Evolutionary conservation across 192 early-diverging fungal genomes (phyloP).

Genomic region (Backusella westeae): DNA sequence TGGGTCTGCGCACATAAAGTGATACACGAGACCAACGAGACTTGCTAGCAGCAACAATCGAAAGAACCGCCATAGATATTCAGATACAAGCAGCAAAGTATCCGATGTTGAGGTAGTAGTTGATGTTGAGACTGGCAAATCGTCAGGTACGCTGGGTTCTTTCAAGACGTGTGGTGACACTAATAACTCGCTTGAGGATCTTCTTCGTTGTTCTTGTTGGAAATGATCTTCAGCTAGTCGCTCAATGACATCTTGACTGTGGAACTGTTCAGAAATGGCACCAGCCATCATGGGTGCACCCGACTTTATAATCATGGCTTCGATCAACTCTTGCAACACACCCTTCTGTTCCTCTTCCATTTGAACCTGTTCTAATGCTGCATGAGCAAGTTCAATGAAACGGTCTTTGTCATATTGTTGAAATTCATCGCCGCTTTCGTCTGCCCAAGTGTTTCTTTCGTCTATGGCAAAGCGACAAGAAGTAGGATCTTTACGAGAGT

Average conservation of each 20-base stretch:
- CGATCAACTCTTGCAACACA: slow-evolving; percentile 31
- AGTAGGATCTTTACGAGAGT: not conserved
- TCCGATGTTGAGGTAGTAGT: not conserved
- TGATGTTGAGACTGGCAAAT: not conserved
- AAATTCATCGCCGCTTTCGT: not conserved
- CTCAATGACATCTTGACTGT: slow-evolving; percentile 39
- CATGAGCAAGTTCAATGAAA: slow-evolving; percentile 33
- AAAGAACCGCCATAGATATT: slow-evolving; percentile 28
- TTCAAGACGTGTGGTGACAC: not conserved
- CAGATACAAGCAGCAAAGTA: slow-evolving; percentile 15
- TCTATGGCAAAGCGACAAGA: not conserved
- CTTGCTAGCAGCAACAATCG: slow-evolving; percentile 24
- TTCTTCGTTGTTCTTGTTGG: slow-evolving; percentile 16
- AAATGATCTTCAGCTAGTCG: slow-evolving; percentile 24
- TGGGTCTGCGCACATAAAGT: slow-evolving; percentile 25
- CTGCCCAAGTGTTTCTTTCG: not conserved
- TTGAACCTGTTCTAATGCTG: slow-evolving; percentile 31
- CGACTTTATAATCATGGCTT: slow-evolving; percentile 23
- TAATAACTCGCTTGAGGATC: slow-evolving; percentile 1
- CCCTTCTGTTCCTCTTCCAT: slow-evolving; percentile 36
- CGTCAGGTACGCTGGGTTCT: not conserved
- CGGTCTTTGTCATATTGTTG: slow-evolving; percentile 7
- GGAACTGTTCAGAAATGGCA: slow-evolving; percentile 33
- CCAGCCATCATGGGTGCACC: slow-evolving; percentile 30
- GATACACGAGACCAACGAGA: slow-evolving; percentile 23